These are phyloP conservation scores for Melanomma pulvis-pyrius DNA, from an alignment of 495 filamentous ascomycete genomes.

Conservation along the genomic window DNA sequence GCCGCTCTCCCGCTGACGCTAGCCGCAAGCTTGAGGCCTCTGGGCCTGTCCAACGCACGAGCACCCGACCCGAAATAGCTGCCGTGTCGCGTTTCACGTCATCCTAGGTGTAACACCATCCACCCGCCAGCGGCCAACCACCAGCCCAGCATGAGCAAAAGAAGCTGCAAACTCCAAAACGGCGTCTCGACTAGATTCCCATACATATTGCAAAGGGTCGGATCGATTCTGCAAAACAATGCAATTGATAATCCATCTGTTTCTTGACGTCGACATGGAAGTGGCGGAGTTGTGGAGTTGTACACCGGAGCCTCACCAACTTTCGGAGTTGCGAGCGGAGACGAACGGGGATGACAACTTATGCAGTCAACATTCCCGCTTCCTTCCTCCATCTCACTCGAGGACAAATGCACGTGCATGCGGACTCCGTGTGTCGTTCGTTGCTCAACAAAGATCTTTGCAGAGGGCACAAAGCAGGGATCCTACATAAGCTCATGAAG, in stretches of 20 bases:
- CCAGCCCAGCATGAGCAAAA: background rate
- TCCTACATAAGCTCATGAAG: background rate
- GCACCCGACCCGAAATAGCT: conserved; percentile 10
- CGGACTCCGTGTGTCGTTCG: background rate
- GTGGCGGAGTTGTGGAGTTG: background rate
- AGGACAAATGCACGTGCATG: background rate
- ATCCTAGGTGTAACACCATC: background rate
- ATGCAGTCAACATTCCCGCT: conserved; percentile 1
- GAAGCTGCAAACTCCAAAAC: background rate
- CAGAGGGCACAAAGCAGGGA: too few relatives aligned
- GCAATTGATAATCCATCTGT: background rate
- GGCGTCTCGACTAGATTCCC: background rate
- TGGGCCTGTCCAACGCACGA: background rate
- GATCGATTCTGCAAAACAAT: conserved; percentile 1
- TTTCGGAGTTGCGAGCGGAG: background rate
- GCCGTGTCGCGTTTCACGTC: conserved; percentile 13
- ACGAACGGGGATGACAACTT: background rate
- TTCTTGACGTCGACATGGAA: background rate
- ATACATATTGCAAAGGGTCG: background rate
- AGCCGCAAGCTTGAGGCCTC: background rate
- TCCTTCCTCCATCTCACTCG: background rate
- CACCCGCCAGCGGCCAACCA: background rate
- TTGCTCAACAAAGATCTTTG: background rate
- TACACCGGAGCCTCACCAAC: background rate
- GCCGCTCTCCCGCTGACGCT: conserved; percentile 2